Evolutionary conservation across 1,139 yeast genomes (phyloP), one percentile per base, ranked within the genome.

Genomic region (Geotrichum europaeum): DNA sequence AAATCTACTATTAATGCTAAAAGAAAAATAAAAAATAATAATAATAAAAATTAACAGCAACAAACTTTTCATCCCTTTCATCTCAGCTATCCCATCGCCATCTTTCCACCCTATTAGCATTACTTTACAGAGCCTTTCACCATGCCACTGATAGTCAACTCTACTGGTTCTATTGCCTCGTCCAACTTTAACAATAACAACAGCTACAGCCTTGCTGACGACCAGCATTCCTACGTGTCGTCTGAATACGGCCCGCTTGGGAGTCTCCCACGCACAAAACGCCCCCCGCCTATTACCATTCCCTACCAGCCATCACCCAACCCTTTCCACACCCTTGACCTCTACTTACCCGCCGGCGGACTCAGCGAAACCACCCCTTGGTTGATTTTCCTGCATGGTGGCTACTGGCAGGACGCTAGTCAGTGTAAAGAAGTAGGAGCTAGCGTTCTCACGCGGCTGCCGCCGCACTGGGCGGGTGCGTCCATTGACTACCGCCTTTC

Each of bases 381-480:
- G 75, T 61, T 72, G n/a, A 65, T 87, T 0, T 83, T 84, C 65
- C 79, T 89, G 49, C 96, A 89, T 70, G 96, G 96, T 0, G 96
- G 96, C 0, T 94, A 90, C 0, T 89, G 96, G 96, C 76, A 87
- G 63, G 95, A 87, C 69, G 83, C 84, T 0, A 69, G 65, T 1
- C 85, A 86, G 68, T 82, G 88, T 0, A 80, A 72, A 57, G 75
- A 78, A 53, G 92, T 86, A 67, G 84, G 82, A 62, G 73, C 75
- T 15, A 68, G 69, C 3, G 66, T 85, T 59, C 71, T 76, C 3
- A 62, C 60, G 2, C 55, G 61, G 22, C 63, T 49, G 65, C 68
- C 60, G 9, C 55, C 58, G 1, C 63, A 59, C 59, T 64, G 61
- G 68, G 68, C 62, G 4, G 68, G 66, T 1, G 74, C 73, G 52